Evolutionary conservation across 73 alveolate genomes (phyloP), one percentile per base, ranked within the genome.

Genomic region (Durusdinium trenchii): DNA sequence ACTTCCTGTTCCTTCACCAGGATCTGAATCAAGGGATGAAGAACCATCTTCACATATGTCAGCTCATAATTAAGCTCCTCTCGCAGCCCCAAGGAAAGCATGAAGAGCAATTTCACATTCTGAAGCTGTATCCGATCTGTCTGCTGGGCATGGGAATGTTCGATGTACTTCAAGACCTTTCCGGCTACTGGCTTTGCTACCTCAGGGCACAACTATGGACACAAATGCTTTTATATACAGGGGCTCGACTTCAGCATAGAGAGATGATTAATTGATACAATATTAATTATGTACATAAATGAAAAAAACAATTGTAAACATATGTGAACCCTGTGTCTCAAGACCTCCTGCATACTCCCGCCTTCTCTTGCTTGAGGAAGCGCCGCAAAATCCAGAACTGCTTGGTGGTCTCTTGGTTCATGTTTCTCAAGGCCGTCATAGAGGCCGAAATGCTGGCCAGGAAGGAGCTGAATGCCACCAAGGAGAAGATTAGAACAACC

Each of bases 381-480:
- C 73, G 18, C 73, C 73, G 73, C 73, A 60, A 32, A 60, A 60
- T 60, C 73, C 73, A 60, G 30, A 60, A 60, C 73, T 60, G 73
- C 73, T 60, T 60, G n/a, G 73, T 60, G 73, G 73, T 60, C 73
- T 60, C 73, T 60, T 60, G 73, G 3, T 32, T 60, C 73, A 23
- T 23, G 30, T 71, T 38, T 38, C 85, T 30, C 42, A 71, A 42
- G 85, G 42, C 50, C 32, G 85, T 71, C 85, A 71, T 71, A 16
- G 85, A 71, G 32, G 85, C 85, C 1, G 85, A 35, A 38, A 71
- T 71, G 85, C 85, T 71, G 14, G 50, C 47, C 47, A 71, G 47
- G 85, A 71, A 71, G 47, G 85, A 71, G 16, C 50, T 35, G 85
- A 71, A 71, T 26, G 85, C 85, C 43, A 71, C 85, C 85, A 71